Conservation (phyloP, 495 filamentous ascomycete genomes). For the Talaromyces stipitatus region DNA sequence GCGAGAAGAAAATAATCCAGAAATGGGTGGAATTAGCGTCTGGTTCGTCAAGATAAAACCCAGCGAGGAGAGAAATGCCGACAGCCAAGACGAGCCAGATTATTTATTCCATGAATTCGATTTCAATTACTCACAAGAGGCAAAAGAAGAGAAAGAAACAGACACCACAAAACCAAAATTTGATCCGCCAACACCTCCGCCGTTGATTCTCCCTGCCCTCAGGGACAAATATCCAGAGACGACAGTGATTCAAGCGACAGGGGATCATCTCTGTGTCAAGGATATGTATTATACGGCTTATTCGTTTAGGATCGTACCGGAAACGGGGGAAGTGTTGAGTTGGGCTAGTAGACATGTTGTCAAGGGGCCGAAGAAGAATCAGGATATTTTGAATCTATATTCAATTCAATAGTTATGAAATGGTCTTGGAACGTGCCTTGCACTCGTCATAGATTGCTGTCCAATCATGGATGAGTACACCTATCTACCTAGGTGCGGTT, state of each 20-base stretch:
- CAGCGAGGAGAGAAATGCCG: neutral
- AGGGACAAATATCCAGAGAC: conserved; percentile 10
- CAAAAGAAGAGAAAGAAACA: neutral
- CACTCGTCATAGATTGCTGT: neutral
- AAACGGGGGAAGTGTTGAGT: conserved; percentile 31
- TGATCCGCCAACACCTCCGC: neutral
- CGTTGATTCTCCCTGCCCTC: neutral
- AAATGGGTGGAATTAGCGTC: conserved; percentile 26
- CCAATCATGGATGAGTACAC: neutral
- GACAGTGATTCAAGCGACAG: conserved; percentile 25
- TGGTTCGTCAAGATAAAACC: conserved; percentile 37
- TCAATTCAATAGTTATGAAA: conserved; percentile 1
- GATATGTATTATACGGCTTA: conserved; percentile 45
- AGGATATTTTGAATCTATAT: conserved; percentile 36
- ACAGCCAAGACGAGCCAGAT: conserved; percentile 27
- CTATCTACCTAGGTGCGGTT: neutral
- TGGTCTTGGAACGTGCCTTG: neutral
- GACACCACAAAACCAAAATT: neutral
- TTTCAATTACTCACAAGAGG: conserved; percentile 10
- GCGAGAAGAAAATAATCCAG: neutral
- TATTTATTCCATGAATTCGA: conserved; percentile 41
- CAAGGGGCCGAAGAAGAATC: conserved; percentile 38
- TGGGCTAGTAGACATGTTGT: conserved; percentile 43
- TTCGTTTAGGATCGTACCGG: conserved; percentile 30
- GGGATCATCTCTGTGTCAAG: conserved; percentile 40